A percentile compares a stretch with the other conserved stretches of the same genome.
These are phyloP conservation scores for Rhododendron henanense DNA, from an alignment of 148 eudicot genomes.

Conservation along the genomic window DNA sequence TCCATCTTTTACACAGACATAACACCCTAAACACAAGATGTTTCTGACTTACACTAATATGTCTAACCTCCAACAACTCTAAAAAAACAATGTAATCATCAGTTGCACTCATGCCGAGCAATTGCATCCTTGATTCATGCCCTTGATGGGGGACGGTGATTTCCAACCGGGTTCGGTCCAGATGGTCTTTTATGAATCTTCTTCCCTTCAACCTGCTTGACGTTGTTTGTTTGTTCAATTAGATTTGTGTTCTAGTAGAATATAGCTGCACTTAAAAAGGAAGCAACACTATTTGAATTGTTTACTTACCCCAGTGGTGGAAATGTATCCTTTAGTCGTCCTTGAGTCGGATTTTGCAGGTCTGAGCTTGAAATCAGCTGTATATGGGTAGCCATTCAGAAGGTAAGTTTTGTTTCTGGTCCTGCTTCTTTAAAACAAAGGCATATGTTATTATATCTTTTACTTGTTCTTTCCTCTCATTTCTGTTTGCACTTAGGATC, in stretches of 20 bases:
- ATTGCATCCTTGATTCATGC: slow-evolving; percentile 29
- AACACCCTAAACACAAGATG: slow-evolving; percentile 18
- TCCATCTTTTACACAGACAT: slow-evolving; percentile 37
- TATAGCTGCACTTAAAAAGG: slow-evolving; percentile 6
- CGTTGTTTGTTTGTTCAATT: slow-evolving; percentile 11
- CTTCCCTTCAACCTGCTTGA: slow-evolving; percentile 38
- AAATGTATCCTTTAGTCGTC: slow-evolving; percentile 10
- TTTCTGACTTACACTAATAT: slow-evolving; percentile 10
- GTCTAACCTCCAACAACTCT: slow-evolving; percentile 11
- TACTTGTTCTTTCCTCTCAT: background rate
- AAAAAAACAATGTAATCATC: slow-evolving; percentile 13
- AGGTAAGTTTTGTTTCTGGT: background rate
- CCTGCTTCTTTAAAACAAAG: background rate
- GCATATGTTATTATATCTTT: background rate
- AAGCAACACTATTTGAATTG: background rate
- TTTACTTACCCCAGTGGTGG: slow-evolving; percentile 32
- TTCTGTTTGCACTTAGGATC: background rate
- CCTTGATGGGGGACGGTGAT: slow-evolving; percentile 50
- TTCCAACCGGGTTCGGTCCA: slow-evolving; percentile 62
- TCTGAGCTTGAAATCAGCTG: slow-evolving; percentile 35
- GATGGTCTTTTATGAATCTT: slow-evolving; percentile 48
- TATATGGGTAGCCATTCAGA: slow-evolving; percentile 13
- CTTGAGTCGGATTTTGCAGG: slow-evolving; percentile 21
- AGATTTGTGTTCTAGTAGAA: background rate
- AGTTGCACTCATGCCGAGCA: slow-evolving; percentile 13